phyloP scores from a whole-genome alignment of 106 monocot genomes.

The Acorus calamus region DNA sequence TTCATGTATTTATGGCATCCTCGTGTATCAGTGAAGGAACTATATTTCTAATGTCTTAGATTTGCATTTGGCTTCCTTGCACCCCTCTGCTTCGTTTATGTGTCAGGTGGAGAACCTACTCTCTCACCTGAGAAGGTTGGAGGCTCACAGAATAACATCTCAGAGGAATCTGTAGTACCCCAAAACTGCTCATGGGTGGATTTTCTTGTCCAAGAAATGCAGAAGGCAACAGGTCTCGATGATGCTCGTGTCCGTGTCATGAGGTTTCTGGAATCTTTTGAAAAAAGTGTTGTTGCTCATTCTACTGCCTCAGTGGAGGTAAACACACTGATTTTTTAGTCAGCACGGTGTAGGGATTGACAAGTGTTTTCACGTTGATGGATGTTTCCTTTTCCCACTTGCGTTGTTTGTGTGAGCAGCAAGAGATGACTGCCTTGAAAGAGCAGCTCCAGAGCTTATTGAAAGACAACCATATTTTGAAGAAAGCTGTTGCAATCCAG shows the following conservation, averaged over 20 bases:
- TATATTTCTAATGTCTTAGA: not conserved
- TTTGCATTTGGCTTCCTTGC: not conserved
- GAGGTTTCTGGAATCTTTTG: constrained; percentile 58
- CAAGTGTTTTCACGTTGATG: not conserved
- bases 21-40: not conserved
- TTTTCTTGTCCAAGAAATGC: constrained; percentile 72
- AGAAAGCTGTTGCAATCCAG: constrained; percentile 59
- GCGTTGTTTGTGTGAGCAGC: constrained; percentile 12
- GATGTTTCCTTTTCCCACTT: not conserved
- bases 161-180: not conserved
- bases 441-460: constrained; percentile 44
- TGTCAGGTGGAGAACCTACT: constrained; percentile 22
- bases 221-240: constrained; percentile 49
- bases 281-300: constrained; percentile 27
- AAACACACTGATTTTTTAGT: not conserved
- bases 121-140: constrained; percentile 23
- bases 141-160: constrained; percentile 1
- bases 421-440: constrained; percentile 26
- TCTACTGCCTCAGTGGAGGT: constrained; percentile 43
- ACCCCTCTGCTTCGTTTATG: not conserved
- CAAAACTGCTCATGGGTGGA: constrained; percentile 50
- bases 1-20: not conserved
- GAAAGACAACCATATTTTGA: constrained; percentile 58
- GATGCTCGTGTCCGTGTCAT: constrained; percentile 50
- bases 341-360: not conserved